Evolutionary conservation across 2,329 filamentous ascomycete species (phyloP).

Genomic region (Alternaria dauci): DNA sequence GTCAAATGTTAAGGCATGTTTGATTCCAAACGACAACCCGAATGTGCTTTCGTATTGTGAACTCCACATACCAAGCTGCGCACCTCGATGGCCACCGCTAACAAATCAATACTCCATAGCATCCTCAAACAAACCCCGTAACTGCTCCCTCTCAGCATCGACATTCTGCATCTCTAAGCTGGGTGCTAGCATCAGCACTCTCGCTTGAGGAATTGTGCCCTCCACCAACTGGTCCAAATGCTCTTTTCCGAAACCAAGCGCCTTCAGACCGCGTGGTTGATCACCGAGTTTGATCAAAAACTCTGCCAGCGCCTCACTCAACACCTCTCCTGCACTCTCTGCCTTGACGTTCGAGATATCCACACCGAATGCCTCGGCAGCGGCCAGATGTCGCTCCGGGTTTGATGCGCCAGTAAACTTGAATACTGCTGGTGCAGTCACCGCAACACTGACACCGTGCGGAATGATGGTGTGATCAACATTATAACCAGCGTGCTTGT

Average conservation of each 20-base stretch:
- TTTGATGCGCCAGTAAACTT: constrained; percentile 91
- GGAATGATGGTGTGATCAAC: constrained; percentile 83
- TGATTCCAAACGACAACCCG: too few relatives aligned
- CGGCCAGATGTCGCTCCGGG: constrained; percentile 87
- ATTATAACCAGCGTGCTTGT: constrained; percentile 87
- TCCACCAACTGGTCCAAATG: constrained; percentile 88
- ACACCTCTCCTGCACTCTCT: constrained; percentile 87
- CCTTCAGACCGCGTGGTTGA: constrained; percentile 86
- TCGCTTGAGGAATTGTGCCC: constrained; percentile 89
- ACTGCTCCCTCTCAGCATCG: constrained; percentile 59
- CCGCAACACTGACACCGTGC: constrained; percentile 93
- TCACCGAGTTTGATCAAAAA: constrained; percentile 88
- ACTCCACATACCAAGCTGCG: too few relatives aligned
- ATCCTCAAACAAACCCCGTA: constrained; percentile 58
- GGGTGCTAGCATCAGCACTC: constrained; percentile 91
- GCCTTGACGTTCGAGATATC: constrained; percentile 87
- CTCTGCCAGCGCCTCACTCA: constrained; percentile 80
- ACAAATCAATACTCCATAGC: too few relatives aligned
- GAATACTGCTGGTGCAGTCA: constrained; percentile 93
- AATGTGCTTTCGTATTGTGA: too few relatives aligned
- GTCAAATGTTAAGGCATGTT: too few relatives aligned
- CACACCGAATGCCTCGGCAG: constrained; percentile 89
- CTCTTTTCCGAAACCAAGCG: constrained; percentile 77
- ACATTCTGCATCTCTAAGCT: constrained; percentile 65
- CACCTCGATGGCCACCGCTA: too few relatives aligned